Evolutionary conservation across 495 filamentous ascomycete genomes (phyloP).

Genomic region (Talaromyces wortmannii): DNA sequence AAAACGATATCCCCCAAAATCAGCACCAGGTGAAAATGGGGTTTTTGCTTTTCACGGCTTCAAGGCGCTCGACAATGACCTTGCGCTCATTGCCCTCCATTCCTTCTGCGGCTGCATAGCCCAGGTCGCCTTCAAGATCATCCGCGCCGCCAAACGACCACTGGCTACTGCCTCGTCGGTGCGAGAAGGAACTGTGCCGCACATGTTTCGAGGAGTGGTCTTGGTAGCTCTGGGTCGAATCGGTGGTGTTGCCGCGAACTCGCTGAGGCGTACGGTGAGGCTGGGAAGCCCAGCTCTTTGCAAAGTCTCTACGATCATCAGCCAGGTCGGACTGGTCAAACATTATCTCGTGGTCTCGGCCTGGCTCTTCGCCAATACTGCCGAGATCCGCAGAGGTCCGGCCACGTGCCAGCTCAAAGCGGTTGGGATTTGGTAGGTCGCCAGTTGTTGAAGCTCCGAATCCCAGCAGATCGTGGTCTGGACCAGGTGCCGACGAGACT

Average conservation of each 20-base stretch:
- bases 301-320: slow-evolving; percentile 22
- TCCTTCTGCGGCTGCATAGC: slow-evolving; percentile 88
- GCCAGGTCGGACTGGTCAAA: slow-evolving; percentile 17
- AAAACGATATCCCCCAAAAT: slow-evolving; percentile 7
- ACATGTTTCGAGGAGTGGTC: slow-evolving; percentile 19
- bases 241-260: slow-evolving; percentile 8
- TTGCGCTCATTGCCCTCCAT: slow-evolving; percentile 84
- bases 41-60: slow-evolving; percentile 90
- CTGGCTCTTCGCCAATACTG: slow-evolving; percentile 19
- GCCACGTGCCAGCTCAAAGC: slow-evolving; percentile 70
- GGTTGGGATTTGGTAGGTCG: slow-evolving; percentile 73
- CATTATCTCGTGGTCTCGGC: slow-evolving; percentile 26
- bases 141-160: slow-evolving; percentile 52
- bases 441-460: slow-evolving; percentile 51
- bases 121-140: slow-evolving; percentile 84
- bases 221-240: slow-evolving; percentile 16
- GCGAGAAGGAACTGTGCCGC: slow-evolving; percentile 36
- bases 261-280: slow-evolving; percentile 25
- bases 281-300: slow-evolving; percentile 32
- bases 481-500: slow-evolving; percentile 49
- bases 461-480: slow-evolving; percentile 67
- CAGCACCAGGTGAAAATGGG: slow-evolving; percentile 98
- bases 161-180: slow-evolving; percentile 17
- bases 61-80: slow-evolving; percentile 93
- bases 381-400: slow-evolving; percentile 37